phyloP scores from a whole-genome alignment of 1,284 basidiomycete species.

The Laetiporus sulphureus region DNA sequence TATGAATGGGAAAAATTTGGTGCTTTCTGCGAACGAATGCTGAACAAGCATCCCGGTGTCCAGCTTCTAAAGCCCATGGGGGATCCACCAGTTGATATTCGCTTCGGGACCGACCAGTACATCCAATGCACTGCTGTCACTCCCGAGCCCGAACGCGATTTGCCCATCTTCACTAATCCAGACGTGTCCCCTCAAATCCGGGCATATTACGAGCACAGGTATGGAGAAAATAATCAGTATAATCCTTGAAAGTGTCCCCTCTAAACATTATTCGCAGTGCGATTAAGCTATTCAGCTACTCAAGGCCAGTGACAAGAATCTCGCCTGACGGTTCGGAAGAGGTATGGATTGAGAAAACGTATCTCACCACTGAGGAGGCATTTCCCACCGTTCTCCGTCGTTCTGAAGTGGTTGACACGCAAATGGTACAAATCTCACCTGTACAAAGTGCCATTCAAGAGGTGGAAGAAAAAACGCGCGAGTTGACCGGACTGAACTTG shows the following conservation, averaged over 20 bases:
- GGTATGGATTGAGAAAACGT: conserved; percentile 86
- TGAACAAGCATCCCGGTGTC: conserved; percentile 87
- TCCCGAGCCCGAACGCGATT: conserved; percentile 78
- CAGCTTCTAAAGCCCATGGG: conserved; percentile 72
- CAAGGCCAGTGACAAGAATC: conserved; percentile 59
- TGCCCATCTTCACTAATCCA: conserved; percentile 80
- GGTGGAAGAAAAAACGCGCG: conserved; percentile 72
- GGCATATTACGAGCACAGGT: conserved; percentile 87
- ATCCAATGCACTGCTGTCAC: conserved; percentile 85
- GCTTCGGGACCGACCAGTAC: conserved; percentile 76
- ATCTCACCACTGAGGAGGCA: conserved; percentile 80
- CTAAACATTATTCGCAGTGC: conserved; percentile 39
- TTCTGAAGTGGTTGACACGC: conserved; percentile 79
- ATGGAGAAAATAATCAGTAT: conserved; percentile 6
- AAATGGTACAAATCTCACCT: conserved; percentile 79
- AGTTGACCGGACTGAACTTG: conserved; percentile 62
- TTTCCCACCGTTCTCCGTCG: conserved; percentile 91
- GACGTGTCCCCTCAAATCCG: conserved; percentile 79
- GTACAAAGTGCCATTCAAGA: conserved; percentile 81
- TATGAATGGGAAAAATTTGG: conserved; percentile 88
- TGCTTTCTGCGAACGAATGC: conserved; percentile 87
- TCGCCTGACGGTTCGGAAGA: conserved; percentile 63
- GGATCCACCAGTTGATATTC: conserved; percentile 77
- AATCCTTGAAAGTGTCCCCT: not conserved
- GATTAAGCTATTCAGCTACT: conserved; percentile 77